Evolutionary conservation across 139 green algal genomes (phyloP), one percentile per base, ranked within the genome.

Genomic region (Auxenochlorella protothecoides): DNA sequence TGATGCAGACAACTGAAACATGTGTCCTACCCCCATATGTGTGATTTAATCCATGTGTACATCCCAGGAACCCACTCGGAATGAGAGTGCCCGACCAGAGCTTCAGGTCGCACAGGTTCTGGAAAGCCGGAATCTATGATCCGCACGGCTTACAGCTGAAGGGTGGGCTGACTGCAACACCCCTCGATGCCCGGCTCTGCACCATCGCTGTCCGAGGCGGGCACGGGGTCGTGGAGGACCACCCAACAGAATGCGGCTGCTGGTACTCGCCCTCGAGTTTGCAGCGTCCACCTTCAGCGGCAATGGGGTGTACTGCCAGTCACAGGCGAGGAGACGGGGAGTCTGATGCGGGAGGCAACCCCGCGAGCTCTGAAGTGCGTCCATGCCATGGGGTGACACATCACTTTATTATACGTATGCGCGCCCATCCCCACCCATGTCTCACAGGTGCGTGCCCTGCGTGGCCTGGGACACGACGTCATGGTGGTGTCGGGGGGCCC

Each of bases 251-350:
- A 82, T 89, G 68, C 61, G 71, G 2, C 64, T 93, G 4, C 27
- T 92, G 2, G 86, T 93, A 67, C 69, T 93, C 2, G 81, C 81
- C 3, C 61, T 93, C 0, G 88, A 93, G 60, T 94, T 89, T 57
- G 76, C 73, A 3, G 70, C 83, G 0, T 83, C 72, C 5, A 94
- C 87, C 6, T 91, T 91, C 70, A 81, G 68, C 16, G 85, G 85
- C 27, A 95, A 95, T 64, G 89, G 89, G 5, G 68, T 95, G 0
- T 95, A 96, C 66, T 80, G 84, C 5, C 74, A 76, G 27, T 71
- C 71, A 16, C 84, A 89, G 78, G 86, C 81, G 53, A 44, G 4
- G 57, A 9, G 57, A 62, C 9, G 9, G 11, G 57, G 57, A 11
- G 57, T 9, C 8, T 52, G 52, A 66, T 60, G 53, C 53, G 44